Percentiles rank a stretch among this genome's conserved stretches.
phyloP scores from a whole-genome alignment of 768 basidiomycete genomes.

The Termitomyces sp. region DNA sequence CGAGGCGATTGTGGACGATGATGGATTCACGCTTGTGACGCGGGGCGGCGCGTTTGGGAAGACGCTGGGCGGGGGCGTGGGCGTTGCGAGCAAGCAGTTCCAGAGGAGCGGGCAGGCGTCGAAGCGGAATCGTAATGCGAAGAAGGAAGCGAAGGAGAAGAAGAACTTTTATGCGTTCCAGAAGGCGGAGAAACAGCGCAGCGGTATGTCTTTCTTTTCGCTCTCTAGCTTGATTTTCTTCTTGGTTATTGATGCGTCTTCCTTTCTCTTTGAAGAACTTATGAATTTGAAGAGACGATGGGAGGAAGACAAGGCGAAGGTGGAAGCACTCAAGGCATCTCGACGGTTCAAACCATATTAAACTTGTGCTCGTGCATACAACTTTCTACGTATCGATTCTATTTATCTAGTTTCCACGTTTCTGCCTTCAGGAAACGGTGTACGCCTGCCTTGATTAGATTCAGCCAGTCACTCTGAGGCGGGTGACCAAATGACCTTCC shows the following conservation, averaged over 20 bases:
- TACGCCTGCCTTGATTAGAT: background rate
- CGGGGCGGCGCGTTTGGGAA: slow-evolving; percentile 87
- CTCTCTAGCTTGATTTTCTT: background rate
- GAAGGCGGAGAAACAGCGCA: slow-evolving; percentile 81
- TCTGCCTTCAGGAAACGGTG: no score
- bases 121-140: slow-evolving; percentile 35
- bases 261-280: slow-evolving; percentile 42
- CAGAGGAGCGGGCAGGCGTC: slow-evolving; percentile 54
- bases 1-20: slow-evolving; percentile 88
- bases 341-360: slow-evolving; percentile 88
- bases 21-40: slow-evolving; percentile 94
- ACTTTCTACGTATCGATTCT: background rate
- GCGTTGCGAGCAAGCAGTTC: slow-evolving; percentile 56
- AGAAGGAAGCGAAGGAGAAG: slow-evolving; percentile 64
- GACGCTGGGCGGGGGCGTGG: slow-evolving; percentile 77
- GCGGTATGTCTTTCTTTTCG: slow-evolving; percentile 43
- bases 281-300: slow-evolving; percentile 76
- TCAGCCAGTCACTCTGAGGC: background rate
- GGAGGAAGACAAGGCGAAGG: slow-evolving; percentile 84
- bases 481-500: background rate
- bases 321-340: slow-evolving; percentile 73
- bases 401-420: background rate
- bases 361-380: background rate
- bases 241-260: slow-evolving; percentile 3
- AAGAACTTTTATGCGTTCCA: slow-evolving; percentile 88